Base-by-base conservation (phyloP, 495 filamentous ascomycete genomes). In the Annulohypoxylon nitens region DNA sequence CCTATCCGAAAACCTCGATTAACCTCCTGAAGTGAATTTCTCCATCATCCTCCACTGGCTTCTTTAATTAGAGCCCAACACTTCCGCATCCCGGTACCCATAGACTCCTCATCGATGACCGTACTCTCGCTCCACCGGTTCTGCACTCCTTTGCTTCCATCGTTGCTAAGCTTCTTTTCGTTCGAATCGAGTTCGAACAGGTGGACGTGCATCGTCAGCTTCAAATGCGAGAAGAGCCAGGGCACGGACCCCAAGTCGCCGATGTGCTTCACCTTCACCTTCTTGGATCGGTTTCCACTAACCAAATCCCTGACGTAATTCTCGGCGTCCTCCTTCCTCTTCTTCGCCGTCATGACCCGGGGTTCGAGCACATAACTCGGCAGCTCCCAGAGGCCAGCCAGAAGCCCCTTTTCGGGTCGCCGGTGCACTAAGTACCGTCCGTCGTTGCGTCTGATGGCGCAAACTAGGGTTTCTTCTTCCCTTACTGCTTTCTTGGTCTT, bases 21-120 rank as follows among this genome's bases (percentile, higher is more conserved):
- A 23, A 50, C 16, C 6, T 18, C 20, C 12, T 6, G 14, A n/a
- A 50, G 39, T n/a, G 4, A 16, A 63, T 3, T n/a, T n/a, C 36
- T 9, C 48, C 7, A 18, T 71, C 47, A 77, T 11, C 59, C 55
- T 9, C 47, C 59, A 37, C 63, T 60, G 9, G 61, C 70, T 50
- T 77, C 75, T 61, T 67, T 76, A 20, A 76, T 75, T 3, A 85
- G 62, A 1, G 78, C 70, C 83, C 83, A 86, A 61, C 84, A 86
- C 45, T 83, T 82, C 16, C 79, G 78, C 83, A 86, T 86, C 0
- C 84, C 84, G 0, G 83, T 84, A 0, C 84, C 84, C 83, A 86
- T 85, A 1, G 80, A 81, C 54, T 83, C 82, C 0, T 47, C 54
- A 5, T 84, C 81, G 0, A 85, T 62, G 14, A 79, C 76, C 1